Evolutionary conservation across 2,329 filamentous ascomycete species (phyloP).

Genomic region (Cadophora gregata): DNA sequence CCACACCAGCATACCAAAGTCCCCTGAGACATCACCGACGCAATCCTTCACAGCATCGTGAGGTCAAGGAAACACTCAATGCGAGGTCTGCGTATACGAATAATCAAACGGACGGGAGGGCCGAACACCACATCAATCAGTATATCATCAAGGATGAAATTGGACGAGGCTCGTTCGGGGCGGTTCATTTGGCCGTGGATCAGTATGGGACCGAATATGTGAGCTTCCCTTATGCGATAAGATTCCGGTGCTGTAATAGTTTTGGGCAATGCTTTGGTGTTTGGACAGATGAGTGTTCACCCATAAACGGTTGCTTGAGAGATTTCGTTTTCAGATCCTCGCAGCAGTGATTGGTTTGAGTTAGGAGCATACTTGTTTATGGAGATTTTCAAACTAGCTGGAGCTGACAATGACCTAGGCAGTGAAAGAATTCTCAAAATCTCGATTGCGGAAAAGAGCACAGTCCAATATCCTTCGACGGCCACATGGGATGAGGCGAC

Average conservation of each 20-base stretch:
- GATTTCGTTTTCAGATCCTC: not conserved
- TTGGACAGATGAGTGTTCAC: not conserved
- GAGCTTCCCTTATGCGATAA: constrained; percentile 47
- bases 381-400: not conserved
- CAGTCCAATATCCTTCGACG: constrained; percentile 85
- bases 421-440: constrained; percentile 97
- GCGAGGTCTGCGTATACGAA: constrained; percentile 86
- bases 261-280: not conserved
- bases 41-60: constrained; percentile 62
- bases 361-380: not conserved
- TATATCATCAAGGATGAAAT: constrained; percentile 95
- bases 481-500: constrained; percentile 58
- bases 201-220: constrained; percentile 94
- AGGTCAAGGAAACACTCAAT: constrained; percentile 88
- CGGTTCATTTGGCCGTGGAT: constrained; percentile 88
- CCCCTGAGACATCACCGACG: constrained; percentile 70
- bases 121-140: constrained; percentile 90
- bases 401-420: constrained; percentile 61
- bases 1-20: constrained; percentile 55
- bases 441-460: constrained; percentile 83
- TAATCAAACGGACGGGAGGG: constrained; percentile 80
- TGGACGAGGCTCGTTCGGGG: constrained; percentile 93
- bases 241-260: not conserved
- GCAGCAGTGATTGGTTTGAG: too few relatives aligned
- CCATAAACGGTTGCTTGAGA: not conserved